These are phyloP conservation scores for Fusarium neocosmosporiellum DNA, from an alignment of 2,329 filamentous ascomycete species.

Conservation along the genomic window DNA sequence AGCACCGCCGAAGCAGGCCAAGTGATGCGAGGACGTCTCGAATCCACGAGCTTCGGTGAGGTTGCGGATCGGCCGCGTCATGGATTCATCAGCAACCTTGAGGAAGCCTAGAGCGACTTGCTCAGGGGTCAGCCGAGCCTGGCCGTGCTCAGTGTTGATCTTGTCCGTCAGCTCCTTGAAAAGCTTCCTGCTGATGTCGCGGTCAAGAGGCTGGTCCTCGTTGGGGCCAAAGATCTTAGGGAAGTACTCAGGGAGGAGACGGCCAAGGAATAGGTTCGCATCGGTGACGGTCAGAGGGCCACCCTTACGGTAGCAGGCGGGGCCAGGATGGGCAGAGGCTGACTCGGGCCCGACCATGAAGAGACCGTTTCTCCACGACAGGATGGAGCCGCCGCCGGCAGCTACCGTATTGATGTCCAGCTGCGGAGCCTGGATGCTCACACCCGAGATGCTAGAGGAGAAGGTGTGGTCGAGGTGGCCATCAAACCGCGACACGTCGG, in stretches of 20 bases:
- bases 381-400: slow-evolving; percentile 76
- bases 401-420: slow-evolving; percentile 86
- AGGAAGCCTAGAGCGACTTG: slow-evolving; percentile 53
- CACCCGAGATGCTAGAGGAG: slow-evolving; percentile 81
- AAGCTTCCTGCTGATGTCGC: slow-evolving; percentile 52
- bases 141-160: slow-evolving; percentile 52
- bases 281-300: slow-evolving; percentile 79
- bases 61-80: slow-evolving; percentile 50
- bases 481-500: slow-evolving; percentile 77
- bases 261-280: slow-evolving; percentile 75
- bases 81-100: slow-evolving; percentile 51
- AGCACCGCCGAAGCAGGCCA: slow-evolving; percentile 46
- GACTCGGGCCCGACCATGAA: slow-evolving; percentile 80
- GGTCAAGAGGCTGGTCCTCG: slow-evolving; percentile 66
- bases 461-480: slow-evolving; percentile 63
- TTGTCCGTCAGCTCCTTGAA: slow-evolving; percentile 55
- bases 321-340: slow-evolving; percentile 76
- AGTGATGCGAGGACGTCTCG: slow-evolving; percentile 49
- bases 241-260: slow-evolving; percentile 71
- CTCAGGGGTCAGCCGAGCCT: slow-evolving; percentile 43
- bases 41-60: slow-evolving; percentile 51
- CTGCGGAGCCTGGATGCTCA: slow-evolving; percentile 82
- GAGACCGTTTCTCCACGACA: slow-evolving; percentile 78
- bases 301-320: slow-evolving; percentile 78
- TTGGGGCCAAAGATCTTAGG: slow-evolving; percentile 78